Percentiles rank a stretch among this genome's conserved stretches.
Conservation (phyloP, 352 stramenopile genomes). For the Blastocystis sp. region DNA sequence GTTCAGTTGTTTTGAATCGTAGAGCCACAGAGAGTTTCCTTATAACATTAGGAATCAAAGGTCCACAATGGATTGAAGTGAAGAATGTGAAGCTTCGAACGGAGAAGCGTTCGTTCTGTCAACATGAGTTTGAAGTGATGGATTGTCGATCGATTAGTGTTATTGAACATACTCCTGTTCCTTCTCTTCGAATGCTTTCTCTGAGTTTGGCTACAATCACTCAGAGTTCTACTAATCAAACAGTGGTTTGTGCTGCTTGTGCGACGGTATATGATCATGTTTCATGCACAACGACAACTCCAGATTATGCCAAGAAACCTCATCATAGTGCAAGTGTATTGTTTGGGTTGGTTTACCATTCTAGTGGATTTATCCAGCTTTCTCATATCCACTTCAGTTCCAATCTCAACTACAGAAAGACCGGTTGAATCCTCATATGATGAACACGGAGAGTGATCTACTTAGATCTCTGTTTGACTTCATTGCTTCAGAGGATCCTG, state of each 20-base stretch:
- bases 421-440: slow-evolving; percentile 69
- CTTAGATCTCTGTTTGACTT: slow-evolving; percentile 76
- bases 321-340: slow-evolving; percentile 68
- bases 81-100: background rate
- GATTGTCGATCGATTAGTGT: slow-evolving; percentile 80
- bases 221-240: slow-evolving; percentile 86
- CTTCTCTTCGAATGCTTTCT: slow-evolving; percentile 86
- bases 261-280: slow-evolving; percentile 73
- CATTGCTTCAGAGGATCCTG: slow-evolving; percentile 89
- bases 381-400: slow-evolving; percentile 75
- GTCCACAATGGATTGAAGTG: slow-evolving; percentile 87
- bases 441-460: slow-evolving; percentile 75
- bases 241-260: slow-evolving; percentile 83
- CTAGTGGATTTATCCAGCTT: slow-evolving; percentile 64
- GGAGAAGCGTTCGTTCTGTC: slow-evolving; percentile 77
- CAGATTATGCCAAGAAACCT: slow-evolving; percentile 63
- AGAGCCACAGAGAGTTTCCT: slow-evolving; percentile 91
- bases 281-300: slow-evolving; percentile 67
- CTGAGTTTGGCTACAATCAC: slow-evolving; percentile 93
- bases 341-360: too few species aligned
- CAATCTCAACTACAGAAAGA: slow-evolving; percentile 68
- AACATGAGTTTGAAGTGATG: slow-evolving; percentile 80
- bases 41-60: slow-evolving; percentile 89
- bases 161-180: slow-evolving; percentile 73
- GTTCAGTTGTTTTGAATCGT: background rate